Percentiles rank a stretch among this genome's conserved stretches.
phyloP scores from a whole-genome alignment of 495 filamentous ascomycete species.

The Aspergillus ellipticus region DNA sequence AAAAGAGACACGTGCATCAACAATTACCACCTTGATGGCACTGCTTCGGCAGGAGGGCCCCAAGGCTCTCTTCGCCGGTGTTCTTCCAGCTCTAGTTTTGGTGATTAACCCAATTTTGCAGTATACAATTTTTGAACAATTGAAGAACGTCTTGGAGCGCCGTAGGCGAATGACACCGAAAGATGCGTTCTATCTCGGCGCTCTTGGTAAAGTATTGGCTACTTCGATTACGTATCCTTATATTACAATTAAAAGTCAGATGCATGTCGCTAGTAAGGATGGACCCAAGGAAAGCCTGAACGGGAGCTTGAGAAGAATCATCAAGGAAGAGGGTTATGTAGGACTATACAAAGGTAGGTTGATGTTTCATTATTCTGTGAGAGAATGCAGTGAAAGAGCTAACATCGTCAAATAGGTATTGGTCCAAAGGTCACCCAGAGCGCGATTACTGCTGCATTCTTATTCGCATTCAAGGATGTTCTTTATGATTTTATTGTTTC shows the following conservation, averaged over 20 bases:
- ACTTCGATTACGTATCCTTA: conserved; percentile 96
- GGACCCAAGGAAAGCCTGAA: conserved; percentile 68
- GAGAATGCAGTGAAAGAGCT: conserved; percentile 6
- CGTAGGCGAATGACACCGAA: conserved; percentile 70
- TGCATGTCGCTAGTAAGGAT: conserved; percentile 80
- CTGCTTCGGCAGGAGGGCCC: conserved; percentile 79
- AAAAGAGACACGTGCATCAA: conserved; percentile 57
- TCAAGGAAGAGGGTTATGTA: conserved; percentile 80
- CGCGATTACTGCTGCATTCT: conserved; percentile 90
- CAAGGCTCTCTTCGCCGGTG: conserved; percentile 81
- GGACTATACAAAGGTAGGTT: conserved; percentile 84
- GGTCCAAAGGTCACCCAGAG: conserved; percentile 94
- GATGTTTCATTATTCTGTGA: neutral
- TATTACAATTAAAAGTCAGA: conserved; percentile 93
- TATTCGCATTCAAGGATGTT: conserved; percentile 98
- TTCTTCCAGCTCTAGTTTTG: conserved; percentile 85
- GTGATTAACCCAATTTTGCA: conserved; percentile 98
- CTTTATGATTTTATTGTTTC: conserved; percentile 61
- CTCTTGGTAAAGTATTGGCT: conserved; percentile 88
- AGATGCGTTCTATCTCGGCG: conserved; percentile 86
- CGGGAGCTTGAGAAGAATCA: conserved; percentile 68
- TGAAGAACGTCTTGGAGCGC: conserved; percentile 75
- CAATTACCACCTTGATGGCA: conserved; percentile 71
- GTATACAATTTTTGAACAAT: conserved; percentile 97
- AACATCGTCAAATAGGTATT: conserved; percentile 57